These are phyloP conservation scores for Neurospora sp. DNA, from an alignment of 495 filamentous ascomycete genomes.

Conservation along the genomic window DNA sequence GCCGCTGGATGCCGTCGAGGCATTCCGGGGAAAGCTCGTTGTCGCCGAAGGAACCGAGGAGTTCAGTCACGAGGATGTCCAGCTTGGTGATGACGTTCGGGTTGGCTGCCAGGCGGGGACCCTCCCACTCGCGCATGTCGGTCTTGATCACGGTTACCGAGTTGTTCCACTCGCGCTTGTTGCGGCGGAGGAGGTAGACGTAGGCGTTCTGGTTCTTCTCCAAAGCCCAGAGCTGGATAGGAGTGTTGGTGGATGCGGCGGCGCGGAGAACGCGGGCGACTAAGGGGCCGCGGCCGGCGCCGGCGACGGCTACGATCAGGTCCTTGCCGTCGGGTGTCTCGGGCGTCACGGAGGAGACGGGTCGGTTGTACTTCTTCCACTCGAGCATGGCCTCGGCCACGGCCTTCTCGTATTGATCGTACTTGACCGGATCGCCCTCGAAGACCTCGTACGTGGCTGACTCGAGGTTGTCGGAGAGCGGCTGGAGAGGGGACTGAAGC, in stretches of 20 bases:
- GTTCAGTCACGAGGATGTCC: conserved; percentile 88
- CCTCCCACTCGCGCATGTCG: conserved; percentile 95
- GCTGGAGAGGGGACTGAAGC: conserved; percentile 87
- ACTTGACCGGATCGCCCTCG: conserved; percentile 96
- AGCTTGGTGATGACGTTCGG: conserved; percentile 45
- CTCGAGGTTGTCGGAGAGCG: conserved; percentile 90
- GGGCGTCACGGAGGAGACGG: conserved; percentile 44
- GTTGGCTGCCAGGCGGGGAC: conserved; percentile 35
- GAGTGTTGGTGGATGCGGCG: conserved; percentile 60
- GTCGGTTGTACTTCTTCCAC: conserved; percentile 60
- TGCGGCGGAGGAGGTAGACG: conserved; percentile 80
- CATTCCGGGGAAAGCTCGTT: conserved; percentile 81
- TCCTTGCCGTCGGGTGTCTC: conserved; percentile 37
- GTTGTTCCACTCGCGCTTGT: conserved; percentile 63
- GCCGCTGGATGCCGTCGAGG: conserved; percentile 58
- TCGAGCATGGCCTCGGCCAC: conserved; percentile 74
- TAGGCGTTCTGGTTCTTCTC: conserved; percentile 99
- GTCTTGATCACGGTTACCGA: conserved; percentile 81
- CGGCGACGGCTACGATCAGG: conserved; percentile 85
- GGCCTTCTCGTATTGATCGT: conserved; percentile 86
- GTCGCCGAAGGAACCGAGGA: conserved; percentile 86
- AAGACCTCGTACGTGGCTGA: conserved; percentile 98
- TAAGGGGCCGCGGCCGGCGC: conserved; percentile 83
- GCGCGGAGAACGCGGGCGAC: conserved; percentile 78
- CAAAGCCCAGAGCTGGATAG: conserved; percentile 78